Evolutionary conservation across 2,329 filamentous ascomycete genomes (phyloP), one percentile per base, ranked within the genome.

Genomic region (Penicillium sp.): DNA sequence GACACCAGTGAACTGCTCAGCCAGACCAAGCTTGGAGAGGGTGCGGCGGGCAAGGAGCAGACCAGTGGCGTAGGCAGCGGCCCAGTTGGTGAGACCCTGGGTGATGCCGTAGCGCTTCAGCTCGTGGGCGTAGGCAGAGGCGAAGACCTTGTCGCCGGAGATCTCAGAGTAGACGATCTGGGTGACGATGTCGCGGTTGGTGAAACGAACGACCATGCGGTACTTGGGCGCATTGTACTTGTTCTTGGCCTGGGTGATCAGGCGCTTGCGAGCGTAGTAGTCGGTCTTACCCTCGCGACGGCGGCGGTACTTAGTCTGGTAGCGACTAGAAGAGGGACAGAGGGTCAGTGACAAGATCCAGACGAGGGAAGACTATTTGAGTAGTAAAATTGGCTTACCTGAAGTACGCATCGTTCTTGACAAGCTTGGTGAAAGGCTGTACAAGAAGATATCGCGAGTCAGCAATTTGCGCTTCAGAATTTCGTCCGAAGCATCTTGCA

Each of bases 171-270:
- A 90, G 81, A 99, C 88, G 81, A 99, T 95, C 87, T 99, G 95
- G 84, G 88, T 89, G 85, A 98, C 91, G 86, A 98, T 96, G 87
- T 99, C 94, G 83, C 93, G 92, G 90, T 98, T 96, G 87, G 92
- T 96, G 90, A 96, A 97, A 82, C 95, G 95, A 80, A 99, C 92
- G 72, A 99, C 95, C 79, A 99, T 90, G 79, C 95, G 92, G 90
- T 99, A 98, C 89, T 99, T 99, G 84, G 95, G 95, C 69, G 95
- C 91, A 85, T 96, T 96, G 91, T 98, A 99, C 91, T 99, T 99
- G 92, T 99, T 99, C 92, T 98, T 99, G 85, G 95, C 95, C 88
- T 99, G 95, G 86, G 92, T 93, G 87, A 98, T 95, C 83, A 99
- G 88, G 79, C 95, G 91, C 92, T 98, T 98, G 82, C 95, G 94